Evolutionary conservation across 1,284 basidiomycete genomes (phyloP).

Genomic region (Irpex lacteus): DNA sequence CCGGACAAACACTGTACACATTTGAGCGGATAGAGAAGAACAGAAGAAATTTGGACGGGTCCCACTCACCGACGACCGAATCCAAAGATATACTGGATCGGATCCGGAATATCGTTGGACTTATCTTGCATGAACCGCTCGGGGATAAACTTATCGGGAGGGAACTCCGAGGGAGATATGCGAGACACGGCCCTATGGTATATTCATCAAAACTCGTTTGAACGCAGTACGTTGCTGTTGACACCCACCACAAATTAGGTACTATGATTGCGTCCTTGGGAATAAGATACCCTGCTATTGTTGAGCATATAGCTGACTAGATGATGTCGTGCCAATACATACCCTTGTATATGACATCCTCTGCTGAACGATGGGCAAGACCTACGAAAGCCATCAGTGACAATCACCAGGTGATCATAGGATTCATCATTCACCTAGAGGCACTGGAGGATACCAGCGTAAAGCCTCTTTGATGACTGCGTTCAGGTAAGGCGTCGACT

Average conservation of each 20-base stretch:
- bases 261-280: neutral
- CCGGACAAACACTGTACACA: neutral
- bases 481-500: conserved; percentile 25
- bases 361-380: neutral
- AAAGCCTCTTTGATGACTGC: conserved; percentile 29
- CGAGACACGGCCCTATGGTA: neutral
- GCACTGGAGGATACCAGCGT: conserved; percentile 22
- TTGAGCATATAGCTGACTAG: too few species aligned
- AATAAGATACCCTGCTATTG: neutral
- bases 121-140: neutral
- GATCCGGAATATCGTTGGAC: neutral
- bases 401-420: too few species aligned
- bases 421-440: neutral
- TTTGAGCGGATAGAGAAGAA: neutral
- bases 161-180: neutral
- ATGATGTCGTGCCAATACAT: too few species aligned
- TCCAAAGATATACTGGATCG: neutral
- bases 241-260: neutral
- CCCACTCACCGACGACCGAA: neutral
- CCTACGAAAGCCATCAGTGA: neutral
- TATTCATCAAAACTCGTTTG: neutral
- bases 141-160: neutral
- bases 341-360: neutral
- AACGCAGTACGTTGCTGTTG: neutral
- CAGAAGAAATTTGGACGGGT: neutral